Conservation (phyloP, 306 rosid genomes). For the Cotoneaster glaucophyllus region DNA sequence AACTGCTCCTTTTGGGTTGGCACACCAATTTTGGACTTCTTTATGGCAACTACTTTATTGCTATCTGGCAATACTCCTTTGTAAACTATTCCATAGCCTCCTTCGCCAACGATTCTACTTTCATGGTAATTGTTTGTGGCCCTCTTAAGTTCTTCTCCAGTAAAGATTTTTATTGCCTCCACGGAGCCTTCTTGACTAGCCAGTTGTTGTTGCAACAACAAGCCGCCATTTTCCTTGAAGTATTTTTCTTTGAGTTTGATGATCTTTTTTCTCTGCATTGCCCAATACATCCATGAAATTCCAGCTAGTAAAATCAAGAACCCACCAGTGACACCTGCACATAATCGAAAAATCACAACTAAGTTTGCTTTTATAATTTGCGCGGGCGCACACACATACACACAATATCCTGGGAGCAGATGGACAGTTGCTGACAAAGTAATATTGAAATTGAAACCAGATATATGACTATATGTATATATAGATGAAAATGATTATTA, state of each 20-base stretch:
- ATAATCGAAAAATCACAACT: background rate
- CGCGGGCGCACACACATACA: background rate
- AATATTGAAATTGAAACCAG: background rate
- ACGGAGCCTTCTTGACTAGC: background rate
- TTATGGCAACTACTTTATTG: background rate
- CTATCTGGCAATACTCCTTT: background rate
- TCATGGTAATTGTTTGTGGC: slow-evolving; percentile 7
- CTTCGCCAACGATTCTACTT: background rate
- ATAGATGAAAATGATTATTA: background rate
- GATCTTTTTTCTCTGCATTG: background rate
- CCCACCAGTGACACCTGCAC: background rate
- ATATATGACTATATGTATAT: background rate
- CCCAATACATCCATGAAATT: background rate
- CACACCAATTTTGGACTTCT: background rate
- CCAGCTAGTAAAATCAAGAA: background rate
- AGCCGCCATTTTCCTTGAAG: slow-evolving; percentile 5
- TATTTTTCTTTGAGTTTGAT: background rate
- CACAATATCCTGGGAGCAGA: background rate
- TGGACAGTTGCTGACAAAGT: background rate
- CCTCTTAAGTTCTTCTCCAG: background rate
- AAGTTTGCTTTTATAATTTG: background rate
- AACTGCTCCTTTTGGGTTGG: background rate
- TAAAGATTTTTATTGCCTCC: background rate
- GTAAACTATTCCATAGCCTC: slow-evolving; percentile 4
- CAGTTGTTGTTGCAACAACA: background rate